A percentile compares a stretch with the other conserved stretches of the same genome.
Conservation (phyloP, 2,329 filamentous ascomycete species). For the Fusarium burgessii region DNA sequence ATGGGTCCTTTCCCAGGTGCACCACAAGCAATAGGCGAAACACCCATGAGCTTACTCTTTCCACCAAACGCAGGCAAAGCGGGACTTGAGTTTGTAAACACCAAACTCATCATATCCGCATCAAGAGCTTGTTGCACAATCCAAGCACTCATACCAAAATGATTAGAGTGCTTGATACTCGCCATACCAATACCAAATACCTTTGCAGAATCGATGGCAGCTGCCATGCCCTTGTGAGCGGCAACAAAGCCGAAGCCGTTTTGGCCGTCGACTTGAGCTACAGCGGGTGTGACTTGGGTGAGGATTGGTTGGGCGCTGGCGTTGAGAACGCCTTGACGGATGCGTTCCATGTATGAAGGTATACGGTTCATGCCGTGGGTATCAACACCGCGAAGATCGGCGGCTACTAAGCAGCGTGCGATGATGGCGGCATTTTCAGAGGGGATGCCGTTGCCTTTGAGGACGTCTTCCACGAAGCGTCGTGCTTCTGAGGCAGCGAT, state of each 20-base stretch:
- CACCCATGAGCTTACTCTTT: constrained; percentile 75
- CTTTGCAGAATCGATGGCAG: constrained; percentile 74
- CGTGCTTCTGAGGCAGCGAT: constrained; percentile 56
- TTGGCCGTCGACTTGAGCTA: constrained; percentile 73
- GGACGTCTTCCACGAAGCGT: constrained; percentile 65
- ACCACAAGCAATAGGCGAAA: constrained; percentile 80
- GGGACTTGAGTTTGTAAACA: constrained; percentile 79
- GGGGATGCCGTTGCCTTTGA: constrained; percentile 71
- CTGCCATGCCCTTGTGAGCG: constrained; percentile 73
- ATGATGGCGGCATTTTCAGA: constrained; percentile 69
- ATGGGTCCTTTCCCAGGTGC: constrained; percentile 72
- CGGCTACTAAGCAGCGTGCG: constrained; percentile 76
- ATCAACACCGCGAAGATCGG: constrained; percentile 83
- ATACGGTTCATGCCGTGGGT: constrained; percentile 83
- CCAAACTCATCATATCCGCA: constrained; percentile 75
- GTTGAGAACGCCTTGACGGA: constrained; percentile 77
- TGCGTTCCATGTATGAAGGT: constrained; percentile 80
- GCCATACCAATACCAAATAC: constrained; percentile 80
- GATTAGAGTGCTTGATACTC: constrained; percentile 80
- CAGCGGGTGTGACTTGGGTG: constrained; percentile 74
- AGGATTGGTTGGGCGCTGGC: constrained; percentile 69
- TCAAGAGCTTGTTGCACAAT: constrained; percentile 82
- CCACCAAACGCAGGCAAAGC: constrained; percentile 80
- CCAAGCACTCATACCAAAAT: constrained; percentile 88
- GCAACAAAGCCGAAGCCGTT: constrained; percentile 84